Evolutionary conservation across 1,139 yeast genomes (phyloP), one percentile per base, ranked within the genome.

Genomic region (Suhomyces bolitotheri): DNA sequence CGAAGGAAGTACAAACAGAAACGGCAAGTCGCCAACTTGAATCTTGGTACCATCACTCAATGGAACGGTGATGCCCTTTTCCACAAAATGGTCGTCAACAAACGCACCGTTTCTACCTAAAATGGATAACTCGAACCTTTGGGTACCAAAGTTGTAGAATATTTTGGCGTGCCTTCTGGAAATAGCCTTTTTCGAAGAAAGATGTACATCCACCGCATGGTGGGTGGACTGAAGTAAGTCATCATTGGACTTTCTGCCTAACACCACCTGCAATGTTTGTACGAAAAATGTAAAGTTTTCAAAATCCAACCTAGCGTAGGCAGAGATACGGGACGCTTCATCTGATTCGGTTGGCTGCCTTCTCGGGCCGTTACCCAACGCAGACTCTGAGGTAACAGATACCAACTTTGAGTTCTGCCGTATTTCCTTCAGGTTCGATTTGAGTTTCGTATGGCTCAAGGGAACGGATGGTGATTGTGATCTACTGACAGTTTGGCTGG

Each of bases 101-200:
- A 90, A 92, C 1, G 97, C 97, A 22, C 98, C 98, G 56, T 92
- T 92, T 50, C 95, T 74, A 15, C 98, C 98, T 48, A 89, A 69
- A 4, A 92, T 89, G 8, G 95, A 82, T 27, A 92, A 63, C 61
- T 90, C 97, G 54, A 90, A 92, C 47, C 95, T 64, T 55, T 89
- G 97, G 5, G 95, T 87, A 5, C 96, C 97, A 62, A 92, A 92
- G 56, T 92, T 90, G 64, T 90, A 92, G 56, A 89, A 90, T 14
- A 92, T 89, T 58, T 87, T 89, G 4, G 97, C 97, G 58, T 92
- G 98, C 40, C 89, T 71, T 54, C 97, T 69, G 7, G 96, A 88
- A 16, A 90, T 88, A 10, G 96, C 95, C 64, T 90, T 90, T 29
- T 89, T 85, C 9, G 87, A 80, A 8, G 96, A 95, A 33, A 92